Base-by-base conservation (phyloP, 164 flowering plant species). In the Macadamia integrifolia region DNA sequence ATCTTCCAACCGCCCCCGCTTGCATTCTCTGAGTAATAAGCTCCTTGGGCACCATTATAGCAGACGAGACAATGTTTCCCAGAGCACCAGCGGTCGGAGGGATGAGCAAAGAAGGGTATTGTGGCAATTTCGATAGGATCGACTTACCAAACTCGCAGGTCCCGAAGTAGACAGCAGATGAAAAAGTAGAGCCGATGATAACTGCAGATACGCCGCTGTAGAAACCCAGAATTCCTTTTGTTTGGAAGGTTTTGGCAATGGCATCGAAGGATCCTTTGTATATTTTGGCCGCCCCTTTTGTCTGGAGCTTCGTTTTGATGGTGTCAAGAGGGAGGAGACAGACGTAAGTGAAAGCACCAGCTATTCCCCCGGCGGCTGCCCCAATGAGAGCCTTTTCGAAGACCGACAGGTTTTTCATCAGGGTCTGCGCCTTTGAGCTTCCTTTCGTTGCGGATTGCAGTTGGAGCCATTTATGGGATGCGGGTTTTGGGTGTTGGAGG, bases 51-150 rank as follows among this genome's bases (percentile, higher is more conserved):
- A 94, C 99, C 99, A 94, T 94, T 23, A 94, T 88, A 0, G 95
- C 95, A 0, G 99, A 94, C 1, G 98, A 92, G 31, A 88, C 84
- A n/a, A 94, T 82, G 49, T 92, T 94, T 18, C 99, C 97, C 97
- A 90, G 89, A 23, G 97, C 98, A 14, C 99, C 99, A 30, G 99
- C 99, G 13, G 91, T 84, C 0, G 97, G 99, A 43, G 99, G 99
- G 40, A 94, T 81, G 3, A 92, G 79, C 60, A 92, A 62, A 28
- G 90, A 15, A 0, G 99, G 97, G 74, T 61, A 89, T 2, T 63
- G 56, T 6, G 73, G 80, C 0, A 89, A 13, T 69, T 82, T 86
- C 1, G 96, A 84, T 30, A 94, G 70, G 29, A 92, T 3, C 14
- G 97, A 92, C 76, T 94, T 94, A 15, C 95, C 98, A 50, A 91